phyloP scores from a whole-genome alignment of 1,284 basidiomycete species.

The Leccinum pachyderme region DNA sequence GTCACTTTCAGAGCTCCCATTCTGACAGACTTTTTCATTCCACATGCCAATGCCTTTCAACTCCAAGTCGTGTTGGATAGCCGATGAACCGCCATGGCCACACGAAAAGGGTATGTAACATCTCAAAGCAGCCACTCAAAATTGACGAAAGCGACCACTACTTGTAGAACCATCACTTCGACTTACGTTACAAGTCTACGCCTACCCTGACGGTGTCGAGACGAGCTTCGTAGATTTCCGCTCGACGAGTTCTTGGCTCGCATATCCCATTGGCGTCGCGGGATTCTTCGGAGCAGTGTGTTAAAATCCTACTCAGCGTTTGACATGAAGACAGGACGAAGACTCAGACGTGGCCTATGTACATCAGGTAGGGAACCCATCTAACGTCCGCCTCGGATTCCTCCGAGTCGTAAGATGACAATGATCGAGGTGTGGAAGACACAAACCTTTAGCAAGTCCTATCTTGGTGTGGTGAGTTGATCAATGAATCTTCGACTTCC shows the following conservation, averaged over 20 bases:
- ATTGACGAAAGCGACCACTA: neutral
- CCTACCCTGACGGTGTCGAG: neutral
- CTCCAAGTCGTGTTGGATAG: neutral
- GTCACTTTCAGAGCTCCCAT: conserved; percentile 15
- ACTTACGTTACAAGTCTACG: neutral
- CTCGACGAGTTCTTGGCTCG: conserved; percentile 13
- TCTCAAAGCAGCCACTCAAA: neutral
- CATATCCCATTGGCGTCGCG: neutral
- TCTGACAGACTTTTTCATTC: conserved; percentile 6
- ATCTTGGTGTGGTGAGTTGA: conserved; percentile 4
- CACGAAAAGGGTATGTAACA: neutral
- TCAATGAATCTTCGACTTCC: conserved; percentile 4
- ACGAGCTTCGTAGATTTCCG: conserved; percentile 23
- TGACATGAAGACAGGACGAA: too few species aligned
- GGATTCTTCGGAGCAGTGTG: conserved; percentile 4
- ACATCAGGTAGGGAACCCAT: conserved; percentile 2
- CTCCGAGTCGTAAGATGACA: conserved; percentile 14
- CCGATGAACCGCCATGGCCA: neutral
- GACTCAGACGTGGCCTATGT: neutral
- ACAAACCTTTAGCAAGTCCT: conserved; percentile 15
- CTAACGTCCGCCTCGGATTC: conserved; percentile 7
- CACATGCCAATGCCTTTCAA: conserved; percentile 10
- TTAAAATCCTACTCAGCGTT: conserved; percentile 3
- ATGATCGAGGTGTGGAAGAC: conserved; percentile 7
- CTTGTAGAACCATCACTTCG: neutral